Percentiles rank a stretch among this genome's conserved stretches.
Conservation (phyloP, 2,329 filamentous ascomycete genomes). For the Cladosporium colombiae region DNA sequence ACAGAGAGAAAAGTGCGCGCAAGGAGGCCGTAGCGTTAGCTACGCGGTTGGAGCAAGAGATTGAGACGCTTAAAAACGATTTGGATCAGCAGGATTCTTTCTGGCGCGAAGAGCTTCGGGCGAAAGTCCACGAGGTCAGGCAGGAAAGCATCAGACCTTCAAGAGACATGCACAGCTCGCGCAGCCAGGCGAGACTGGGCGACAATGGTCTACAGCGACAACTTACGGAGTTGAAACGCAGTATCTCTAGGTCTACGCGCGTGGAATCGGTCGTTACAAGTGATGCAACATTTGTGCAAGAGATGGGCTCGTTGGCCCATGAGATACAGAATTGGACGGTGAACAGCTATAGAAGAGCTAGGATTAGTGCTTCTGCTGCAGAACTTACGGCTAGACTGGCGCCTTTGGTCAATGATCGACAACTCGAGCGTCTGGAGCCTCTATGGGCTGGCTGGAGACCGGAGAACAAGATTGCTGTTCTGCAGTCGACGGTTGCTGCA, state of each 20-base stretch:
- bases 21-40: constrained; percentile 23
- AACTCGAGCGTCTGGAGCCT: constrained; percentile 28
- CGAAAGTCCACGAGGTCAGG: constrained; percentile 8
- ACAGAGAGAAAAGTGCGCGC: constrained; percentile 28
- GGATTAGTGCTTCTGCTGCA: constrained; percentile 42
- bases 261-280: constrained; percentile 58
- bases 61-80: constrained; percentile 20
- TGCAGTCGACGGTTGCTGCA: constrained; percentile 63
- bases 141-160: background rate
- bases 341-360: constrained; percentile 65
- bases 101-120: constrained; percentile 23
- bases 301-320: constrained; percentile 62
- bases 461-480: constrained; percentile 60
- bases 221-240: constrained; percentile 68
- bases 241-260: constrained; percentile 67
- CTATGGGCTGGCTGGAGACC: constrained; percentile 57
- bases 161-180: constrained; percentile 8
- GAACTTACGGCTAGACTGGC: constrained; percentile 24
- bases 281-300: constrained; percentile 66
- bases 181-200: background rate
- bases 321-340: constrained; percentile 75
- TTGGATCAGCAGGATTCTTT: constrained; percentile 23
- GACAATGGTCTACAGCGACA: constrained; percentile 48
- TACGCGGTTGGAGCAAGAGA: constrained; percentile 21
- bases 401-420: constrained; percentile 27